phyloP scores from a whole-genome alignment of 768 basidiomycete species.

The Cubamyces lactineus region DNA sequence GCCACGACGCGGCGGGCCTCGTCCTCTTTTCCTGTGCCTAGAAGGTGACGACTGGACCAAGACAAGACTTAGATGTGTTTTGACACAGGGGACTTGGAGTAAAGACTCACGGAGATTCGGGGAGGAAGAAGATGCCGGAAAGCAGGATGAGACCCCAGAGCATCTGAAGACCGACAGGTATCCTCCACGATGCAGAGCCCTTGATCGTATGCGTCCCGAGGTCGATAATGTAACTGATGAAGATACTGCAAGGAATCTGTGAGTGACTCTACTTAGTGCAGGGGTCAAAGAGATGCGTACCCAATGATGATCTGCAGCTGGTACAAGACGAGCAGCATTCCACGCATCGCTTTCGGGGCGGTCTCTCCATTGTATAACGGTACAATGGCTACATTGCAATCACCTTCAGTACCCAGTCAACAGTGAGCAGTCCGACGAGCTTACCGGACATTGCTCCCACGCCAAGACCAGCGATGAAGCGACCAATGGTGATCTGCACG shows the following conservation, averaged over 20 bases:
- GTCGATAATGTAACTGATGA: conserved; percentile 73
- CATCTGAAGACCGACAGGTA: conserved; percentile 77
- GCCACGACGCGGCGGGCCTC: conserved; percentile 69
- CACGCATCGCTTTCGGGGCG: conserved; percentile 73
- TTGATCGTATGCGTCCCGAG: conserved; percentile 60
- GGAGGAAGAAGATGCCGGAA: conserved; percentile 73
- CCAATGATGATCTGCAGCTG: conserved; percentile 78
- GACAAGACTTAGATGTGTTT: not conserved
- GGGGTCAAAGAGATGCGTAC: conserved; percentile 37
- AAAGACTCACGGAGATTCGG: conserved; percentile 72
- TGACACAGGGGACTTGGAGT: not conserved
- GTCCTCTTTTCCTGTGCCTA: conserved; percentile 54
- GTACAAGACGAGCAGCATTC: conserved; percentile 71
- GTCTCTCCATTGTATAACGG: conserved; percentile 77
- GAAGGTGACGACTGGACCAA: conserved; percentile 62
- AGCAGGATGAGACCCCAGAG: conserved; percentile 68
- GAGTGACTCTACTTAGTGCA: not conserved
- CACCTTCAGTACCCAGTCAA: not conserved
- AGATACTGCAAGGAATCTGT: conserved; percentile 48
- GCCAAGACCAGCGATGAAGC: conserved; percentile 75
- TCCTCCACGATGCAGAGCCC: conserved; percentile 69
- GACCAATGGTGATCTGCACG: conserved; percentile 71
- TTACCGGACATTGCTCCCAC: conserved; percentile 76
- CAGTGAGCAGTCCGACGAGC: not conserved
- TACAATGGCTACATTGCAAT: conserved; percentile 27